Evolutionary conservation across 2,329 filamentous ascomycete species (phyloP), one percentile per base, ranked within the genome.

Genomic region (Emergomyces africanus): DNA sequence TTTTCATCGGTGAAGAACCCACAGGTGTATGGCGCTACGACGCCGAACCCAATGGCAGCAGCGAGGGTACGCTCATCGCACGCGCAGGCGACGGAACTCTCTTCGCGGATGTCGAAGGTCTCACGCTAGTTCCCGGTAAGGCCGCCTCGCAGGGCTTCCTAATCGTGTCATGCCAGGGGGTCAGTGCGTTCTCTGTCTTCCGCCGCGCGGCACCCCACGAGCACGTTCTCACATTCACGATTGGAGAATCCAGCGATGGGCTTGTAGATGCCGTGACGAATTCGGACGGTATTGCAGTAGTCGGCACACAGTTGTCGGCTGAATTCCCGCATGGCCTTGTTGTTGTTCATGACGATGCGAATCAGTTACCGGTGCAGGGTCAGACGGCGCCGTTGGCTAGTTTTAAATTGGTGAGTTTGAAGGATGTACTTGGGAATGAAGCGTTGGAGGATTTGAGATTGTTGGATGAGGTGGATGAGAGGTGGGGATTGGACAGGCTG

Each of bases 341-440:
- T 2, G 78, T 81, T 3, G 75, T 78, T 14, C 79, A 81, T 60
- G 79, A 82, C 61, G 80, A 82, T 66, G 75, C 77, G 2, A 82
- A 82, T 59, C 74, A 81, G 67, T 66, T 79, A 8, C 37, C 37
- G 4, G 14, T 23, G 18, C 39, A 66, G 5, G 78, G 78, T 0
- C 72, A 74, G 3, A 79, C 77, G 0, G 78, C 74, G 25, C 68
- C 70, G 0, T 70, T 77, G 61, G 77, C 79, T 0, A 80, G 77
- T 60, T 81, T 80, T 64, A 82, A 82, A 69, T 58, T 81, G 18
- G 68, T 79, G 3, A 74, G 71, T 50, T 62, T 79, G 42, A 71
- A 71, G 51, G 72, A 74, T 60, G 67, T 79, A 1, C 64, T 78
- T 5, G 71, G 71, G 0, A 68, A 86, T 5, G 71, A 73, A 60